phyloP scores from a whole-genome alignment of 352 stramenopile genomes.

The Pythium grandisporangium region DNA sequence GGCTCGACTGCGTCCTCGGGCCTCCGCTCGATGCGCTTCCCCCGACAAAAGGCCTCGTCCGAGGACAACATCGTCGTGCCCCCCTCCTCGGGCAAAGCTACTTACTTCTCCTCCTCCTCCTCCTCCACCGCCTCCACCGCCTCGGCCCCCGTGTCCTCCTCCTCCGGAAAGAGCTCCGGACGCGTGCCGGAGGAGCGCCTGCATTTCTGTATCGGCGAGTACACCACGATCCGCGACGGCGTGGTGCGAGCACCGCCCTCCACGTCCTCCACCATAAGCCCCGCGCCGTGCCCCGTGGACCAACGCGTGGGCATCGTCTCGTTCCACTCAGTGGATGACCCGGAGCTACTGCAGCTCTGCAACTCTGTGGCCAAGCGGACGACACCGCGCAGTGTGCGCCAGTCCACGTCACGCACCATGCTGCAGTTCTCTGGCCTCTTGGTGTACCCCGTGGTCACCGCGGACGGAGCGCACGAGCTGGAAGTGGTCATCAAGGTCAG shows the following conservation, averaged over 20 bases:
- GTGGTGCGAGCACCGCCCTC: constrained; percentile 11
- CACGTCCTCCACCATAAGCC: neutral
- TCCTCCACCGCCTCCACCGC: too few relatives aligned
- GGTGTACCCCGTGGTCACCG: constrained; percentile 38
- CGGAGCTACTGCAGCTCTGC: constrained; percentile 43
- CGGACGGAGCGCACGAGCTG: constrained; percentile 24
- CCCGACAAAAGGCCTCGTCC: neutral
- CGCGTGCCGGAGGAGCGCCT: constrained; percentile 6
- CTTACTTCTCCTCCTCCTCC: too few relatives aligned
- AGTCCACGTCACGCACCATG: constrained; percentile 23
- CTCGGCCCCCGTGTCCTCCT: too few relatives aligned
- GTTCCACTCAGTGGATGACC: constrained; percentile 60
- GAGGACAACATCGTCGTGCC: neutral
- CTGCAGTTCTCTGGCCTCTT: constrained; percentile 57
- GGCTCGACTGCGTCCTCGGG: neutral
- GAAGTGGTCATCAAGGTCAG: constrained; percentile 60
- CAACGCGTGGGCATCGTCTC: constrained; percentile 56
- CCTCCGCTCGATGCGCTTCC: neutral
- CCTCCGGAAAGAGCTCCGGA: too few relatives aligned
- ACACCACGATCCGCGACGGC: constrained; percentile 43
- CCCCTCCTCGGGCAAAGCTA: too few relatives aligned
- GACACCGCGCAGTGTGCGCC: constrained; percentile 2
- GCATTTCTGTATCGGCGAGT: constrained; percentile 46
- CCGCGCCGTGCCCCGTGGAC: constrained; percentile 20
- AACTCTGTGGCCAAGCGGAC: constrained; percentile 32